Percentiles rank a stretch among this genome's conserved stretches.
These are phyloP conservation scores for Styphnolobium japonicum DNA, from an alignment of 306 rosid genomes.

Conservation along the genomic window DNA sequence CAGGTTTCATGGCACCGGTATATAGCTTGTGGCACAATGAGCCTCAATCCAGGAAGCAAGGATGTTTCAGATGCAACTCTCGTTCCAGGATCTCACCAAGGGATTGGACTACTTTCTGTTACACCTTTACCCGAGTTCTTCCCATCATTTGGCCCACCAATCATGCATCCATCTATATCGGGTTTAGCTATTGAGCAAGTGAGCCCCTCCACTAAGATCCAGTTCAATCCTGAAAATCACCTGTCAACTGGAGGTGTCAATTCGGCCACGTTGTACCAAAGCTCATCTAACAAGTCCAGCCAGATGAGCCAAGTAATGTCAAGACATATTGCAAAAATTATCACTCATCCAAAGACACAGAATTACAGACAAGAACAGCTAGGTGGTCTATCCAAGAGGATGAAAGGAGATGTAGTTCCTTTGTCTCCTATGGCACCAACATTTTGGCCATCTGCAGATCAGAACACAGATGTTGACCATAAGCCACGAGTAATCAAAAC, in stretches of 20 bases:
- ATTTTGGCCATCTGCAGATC: constrained; percentile 29
- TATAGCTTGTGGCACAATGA: constrained; percentile 37
- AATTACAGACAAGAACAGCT: constrained; percentile 45
- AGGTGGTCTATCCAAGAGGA: constrained; percentile 52
- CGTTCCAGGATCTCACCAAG: constrained; percentile 46
- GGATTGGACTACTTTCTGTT: constrained; percentile 34
- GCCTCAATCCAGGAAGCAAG: constrained; percentile 39
- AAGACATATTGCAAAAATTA: constrained; percentile 9
- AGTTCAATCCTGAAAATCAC: constrained; percentile 45
- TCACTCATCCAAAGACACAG: constrained; percentile 46
- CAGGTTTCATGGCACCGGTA: constrained; percentile 52
- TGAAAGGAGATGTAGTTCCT: constrained; percentile 53
- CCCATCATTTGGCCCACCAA: constrained; percentile 40
- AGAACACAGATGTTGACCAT: constrained; percentile 30
- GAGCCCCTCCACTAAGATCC: neutral
- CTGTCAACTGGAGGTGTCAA: constrained; percentile 33
- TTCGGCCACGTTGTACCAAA: constrained; percentile 40
- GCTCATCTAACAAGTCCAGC: constrained; percentile 53
- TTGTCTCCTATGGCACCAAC: constrained; percentile 68
- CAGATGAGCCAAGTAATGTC: constrained; percentile 41
- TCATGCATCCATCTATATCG: neutral
- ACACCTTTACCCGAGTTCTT: constrained; percentile 42
- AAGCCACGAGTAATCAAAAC: constrained; percentile 58
- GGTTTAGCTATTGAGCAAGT: neutral
- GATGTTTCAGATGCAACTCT: constrained; percentile 44